Evolutionary conservation across 2,329 filamentous ascomycete genomes (phyloP).

Genomic region (Talaromyces sp.): DNA sequence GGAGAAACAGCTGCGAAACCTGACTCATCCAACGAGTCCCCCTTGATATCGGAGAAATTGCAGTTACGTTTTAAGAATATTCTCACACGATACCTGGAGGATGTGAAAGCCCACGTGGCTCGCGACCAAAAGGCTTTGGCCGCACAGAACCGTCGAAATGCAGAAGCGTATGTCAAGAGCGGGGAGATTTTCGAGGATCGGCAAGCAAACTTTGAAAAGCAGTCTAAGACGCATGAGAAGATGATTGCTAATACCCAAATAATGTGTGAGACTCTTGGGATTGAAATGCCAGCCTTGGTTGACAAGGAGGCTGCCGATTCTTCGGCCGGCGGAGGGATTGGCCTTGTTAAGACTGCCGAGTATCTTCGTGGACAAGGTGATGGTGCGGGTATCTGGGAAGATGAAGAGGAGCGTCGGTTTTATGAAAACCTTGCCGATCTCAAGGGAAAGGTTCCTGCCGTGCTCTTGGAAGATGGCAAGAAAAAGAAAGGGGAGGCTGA

Average conservation of each 20-base stretch:
- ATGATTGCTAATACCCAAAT: constrained; percentile 85
- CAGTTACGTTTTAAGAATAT: constrained; percentile 84
- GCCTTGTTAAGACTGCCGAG: constrained; percentile 87
- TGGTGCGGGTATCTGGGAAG: constrained; percentile 94
- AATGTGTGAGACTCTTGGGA: constrained; percentile 78
- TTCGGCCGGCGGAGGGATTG: constrained; percentile 70
- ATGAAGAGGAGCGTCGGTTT: constrained; percentile 94
- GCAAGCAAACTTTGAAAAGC: constrained; percentile 91
- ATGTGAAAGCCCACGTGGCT: constrained; percentile 80
- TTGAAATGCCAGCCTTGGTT: constrained; percentile 89
- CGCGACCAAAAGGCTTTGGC: constrained; percentile 89
- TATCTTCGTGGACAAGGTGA: constrained; percentile 87
- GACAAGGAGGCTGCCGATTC: constrained; percentile 69
- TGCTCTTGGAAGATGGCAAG: constrained; percentile 87
- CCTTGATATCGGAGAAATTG: constrained; percentile 69
- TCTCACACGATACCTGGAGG: constrained; percentile 81
- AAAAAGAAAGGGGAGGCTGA: constrained; percentile 85
- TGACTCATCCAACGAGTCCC: constrained; percentile 49
- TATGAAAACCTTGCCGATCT: constrained; percentile 96
- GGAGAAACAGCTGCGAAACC: constrained; percentile 31
- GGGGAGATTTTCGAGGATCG: constrained; percentile 97
- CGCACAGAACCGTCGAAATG: constrained; percentile 85
- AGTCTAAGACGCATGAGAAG: constrained; percentile 86
- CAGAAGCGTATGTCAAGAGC: constrained; percentile 96
- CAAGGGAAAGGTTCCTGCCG: constrained; percentile 90